Conservation (phyloP, 1,284 basidiomycete species). For the Fomitopsis pinicola region DNA sequence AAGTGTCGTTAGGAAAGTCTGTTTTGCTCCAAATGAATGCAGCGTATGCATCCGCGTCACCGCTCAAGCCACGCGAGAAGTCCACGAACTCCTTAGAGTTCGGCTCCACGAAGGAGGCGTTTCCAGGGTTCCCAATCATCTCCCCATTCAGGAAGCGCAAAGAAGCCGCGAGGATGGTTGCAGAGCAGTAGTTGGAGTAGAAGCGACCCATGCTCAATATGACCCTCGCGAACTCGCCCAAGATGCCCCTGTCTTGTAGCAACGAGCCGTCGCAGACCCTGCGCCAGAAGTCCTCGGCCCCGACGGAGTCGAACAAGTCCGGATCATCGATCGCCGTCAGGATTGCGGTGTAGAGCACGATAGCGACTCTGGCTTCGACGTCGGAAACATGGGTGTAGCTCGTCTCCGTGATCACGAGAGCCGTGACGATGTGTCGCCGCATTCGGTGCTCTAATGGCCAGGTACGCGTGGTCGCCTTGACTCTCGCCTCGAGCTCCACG, state of each 20-base stretch:
- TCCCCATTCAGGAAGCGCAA: constrained; percentile 12
- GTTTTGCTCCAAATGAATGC: constrained; percentile 15
- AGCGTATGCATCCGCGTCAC: constrained; percentile 10
- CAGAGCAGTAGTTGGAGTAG: constrained; percentile 8
- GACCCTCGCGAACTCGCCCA: constrained; percentile 8
- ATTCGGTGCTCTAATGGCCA: not conserved
- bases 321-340: constrained; percentile 1
- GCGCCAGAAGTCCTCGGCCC: not conserved
- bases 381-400: constrained; percentile 1
- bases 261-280: not conserved
- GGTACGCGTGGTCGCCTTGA: not conserved
- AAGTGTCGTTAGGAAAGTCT: constrained; percentile 9
- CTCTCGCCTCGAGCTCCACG: not conserved
- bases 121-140: constrained; percentile 9
- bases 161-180: constrained; percentile 10
- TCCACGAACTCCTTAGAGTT: constrained; percentile 6
- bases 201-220: constrained; percentile 10
- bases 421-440: not conserved
- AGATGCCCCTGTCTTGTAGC: not conserved
- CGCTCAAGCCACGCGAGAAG: constrained; percentile 8
- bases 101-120: not conserved
- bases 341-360: constrained; percentile 3
- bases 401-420: not conserved
- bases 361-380: constrained; percentile 2
- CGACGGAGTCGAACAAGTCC: not conserved